Percentiles rank a stretch among this genome's conserved stretches.
These are phyloP conservation scores for Collybia sordida DNA, from an alignment of 768 basidiomycete genomes.

Conservation along the genomic window DNA sequence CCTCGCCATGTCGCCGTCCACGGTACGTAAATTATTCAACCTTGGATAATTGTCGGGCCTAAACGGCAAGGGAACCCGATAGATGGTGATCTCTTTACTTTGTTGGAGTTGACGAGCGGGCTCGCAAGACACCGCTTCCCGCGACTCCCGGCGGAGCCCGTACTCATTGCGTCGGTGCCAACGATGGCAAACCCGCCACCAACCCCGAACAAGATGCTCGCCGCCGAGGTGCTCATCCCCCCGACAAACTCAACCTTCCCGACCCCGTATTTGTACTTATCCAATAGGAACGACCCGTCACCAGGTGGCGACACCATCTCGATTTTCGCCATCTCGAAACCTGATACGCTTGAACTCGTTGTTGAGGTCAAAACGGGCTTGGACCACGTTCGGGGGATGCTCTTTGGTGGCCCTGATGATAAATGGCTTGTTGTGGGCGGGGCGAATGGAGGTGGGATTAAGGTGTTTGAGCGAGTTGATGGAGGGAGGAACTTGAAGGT, in stretches of 20 bases:
- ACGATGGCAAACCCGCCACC: constrained; percentile 50
- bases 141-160: constrained; percentile 37
- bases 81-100: constrained; percentile 66
- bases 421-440: constrained; percentile 69
- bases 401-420: constrained; percentile 60
- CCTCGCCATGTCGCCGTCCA: constrained; percentile 69
- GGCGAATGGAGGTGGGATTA: constrained; percentile 61
- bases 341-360: constrained; percentile 47
- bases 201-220: constrained; percentile 51
- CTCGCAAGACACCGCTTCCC: constrained; percentile 56
- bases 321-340: constrained; percentile 56
- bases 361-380: constrained; percentile 69
- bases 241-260: constrained; percentile 50
- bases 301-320: constrained; percentile 72
- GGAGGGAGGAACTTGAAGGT: constrained; percentile 56
- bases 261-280: constrained; percentile 62
- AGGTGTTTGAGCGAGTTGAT: constrained; percentile 65
- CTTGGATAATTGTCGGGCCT: not conserved
- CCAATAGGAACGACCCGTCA: constrained; percentile 74
- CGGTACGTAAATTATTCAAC: constrained; percentile 38
- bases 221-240: constrained; percentile 70
- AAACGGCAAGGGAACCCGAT: not conserved
- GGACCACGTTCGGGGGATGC: constrained; percentile 68
- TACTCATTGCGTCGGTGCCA: constrained; percentile 41
- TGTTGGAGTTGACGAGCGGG: constrained; percentile 64